Conservation (phyloP, 768 basidiomycete species). For the Suillus brevipes region DNA sequence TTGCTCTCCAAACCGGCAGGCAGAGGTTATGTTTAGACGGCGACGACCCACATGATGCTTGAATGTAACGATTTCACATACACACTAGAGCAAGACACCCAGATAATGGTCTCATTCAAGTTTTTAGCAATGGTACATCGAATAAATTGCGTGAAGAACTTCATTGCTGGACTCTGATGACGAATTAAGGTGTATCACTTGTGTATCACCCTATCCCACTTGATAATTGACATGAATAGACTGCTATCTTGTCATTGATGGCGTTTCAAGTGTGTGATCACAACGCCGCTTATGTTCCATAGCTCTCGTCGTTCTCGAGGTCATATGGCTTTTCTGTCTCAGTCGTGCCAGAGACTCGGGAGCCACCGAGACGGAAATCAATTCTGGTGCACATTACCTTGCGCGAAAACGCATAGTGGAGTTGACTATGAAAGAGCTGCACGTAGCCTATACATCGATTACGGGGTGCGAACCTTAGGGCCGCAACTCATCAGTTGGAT, state of each 20-base stretch:
- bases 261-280: not conserved
- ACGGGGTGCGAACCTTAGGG: not conserved
- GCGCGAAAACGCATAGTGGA: not conserved
- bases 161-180: not conserved
- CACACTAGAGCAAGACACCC: conserved; percentile 11
- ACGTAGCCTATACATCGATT: not conserved
- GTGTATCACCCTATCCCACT: not conserved
- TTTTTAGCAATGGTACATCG: not conserved
- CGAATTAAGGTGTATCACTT: not conserved
- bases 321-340: not conserved
- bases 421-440: not conserved
- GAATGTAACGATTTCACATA: conserved; percentile 8
- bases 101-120: conserved; percentile 12
- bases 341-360: not conserved
- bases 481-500: not conserved
- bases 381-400: not conserved
- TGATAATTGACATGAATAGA: not conserved
- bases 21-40: conserved; percentile 40
- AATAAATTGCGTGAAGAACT: not conserved
- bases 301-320: not conserved
- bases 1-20: conserved; percentile 36
- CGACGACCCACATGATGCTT: conserved; percentile 16
- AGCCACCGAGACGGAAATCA: not conserved
- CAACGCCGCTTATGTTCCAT: not conserved
- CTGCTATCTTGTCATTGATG: not conserved